Evolutionary conservation across 73 alveolate species (phyloP).

Genomic region (Breviolum minutum): DNA sequence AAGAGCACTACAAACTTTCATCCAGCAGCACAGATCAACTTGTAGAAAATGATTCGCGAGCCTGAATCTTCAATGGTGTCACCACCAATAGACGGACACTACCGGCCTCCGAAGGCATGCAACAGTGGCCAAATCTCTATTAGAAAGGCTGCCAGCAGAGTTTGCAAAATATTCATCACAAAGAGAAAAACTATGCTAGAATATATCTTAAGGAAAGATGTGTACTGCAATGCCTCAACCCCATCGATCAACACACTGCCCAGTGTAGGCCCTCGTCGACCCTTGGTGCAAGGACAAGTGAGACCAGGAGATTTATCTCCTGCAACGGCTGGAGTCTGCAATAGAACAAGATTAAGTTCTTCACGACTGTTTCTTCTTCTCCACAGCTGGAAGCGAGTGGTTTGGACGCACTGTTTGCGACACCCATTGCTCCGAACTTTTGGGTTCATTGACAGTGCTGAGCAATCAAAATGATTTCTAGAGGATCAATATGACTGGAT

Average conservation of each 20-base stretch:
- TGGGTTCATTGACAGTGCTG: background rate
- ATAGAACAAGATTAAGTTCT: background rate
- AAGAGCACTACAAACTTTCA: background rate
- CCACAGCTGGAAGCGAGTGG: conserved; percentile 58
- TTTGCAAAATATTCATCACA: background rate
- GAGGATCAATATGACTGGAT: background rate
- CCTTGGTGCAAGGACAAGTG: background rate
- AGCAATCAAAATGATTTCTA: no score
- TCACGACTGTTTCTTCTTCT: conserved; percentile 49
- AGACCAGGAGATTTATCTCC: background rate
- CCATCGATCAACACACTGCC: conserved; percentile 78
- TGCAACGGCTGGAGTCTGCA: background rate
- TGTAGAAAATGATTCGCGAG: background rate
- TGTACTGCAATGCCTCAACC: background rate
- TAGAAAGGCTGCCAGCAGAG: background rate
- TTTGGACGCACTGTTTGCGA: conserved; percentile 60
- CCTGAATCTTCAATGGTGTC: conserved; percentile 89
- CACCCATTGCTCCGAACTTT: conserved; percentile 47
- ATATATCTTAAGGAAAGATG: background rate
- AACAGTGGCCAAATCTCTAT: no score
- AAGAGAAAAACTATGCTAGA: background rate
- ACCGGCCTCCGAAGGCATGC: conserved; percentile 16
- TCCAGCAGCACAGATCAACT: background rate
- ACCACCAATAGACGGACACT: conserved; percentile 47
- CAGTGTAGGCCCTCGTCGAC: conserved; percentile 79